Evolutionary conservation across 1,139 yeast species (phyloP).

Genomic region (Blastobotrys indianensis): DNA sequence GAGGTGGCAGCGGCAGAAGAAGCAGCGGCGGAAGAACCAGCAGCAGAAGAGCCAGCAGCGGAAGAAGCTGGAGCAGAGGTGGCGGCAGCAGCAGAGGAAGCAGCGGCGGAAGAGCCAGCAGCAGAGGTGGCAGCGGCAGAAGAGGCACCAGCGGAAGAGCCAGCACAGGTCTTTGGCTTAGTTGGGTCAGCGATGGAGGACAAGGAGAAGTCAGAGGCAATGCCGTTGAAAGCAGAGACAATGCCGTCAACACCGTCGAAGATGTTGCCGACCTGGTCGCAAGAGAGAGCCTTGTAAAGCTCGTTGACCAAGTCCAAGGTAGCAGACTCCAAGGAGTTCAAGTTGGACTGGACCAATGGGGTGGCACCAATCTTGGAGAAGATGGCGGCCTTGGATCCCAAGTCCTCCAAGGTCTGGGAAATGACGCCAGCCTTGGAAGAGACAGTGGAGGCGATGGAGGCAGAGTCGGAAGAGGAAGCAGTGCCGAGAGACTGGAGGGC

Average conservation of each 20-base stretch:
- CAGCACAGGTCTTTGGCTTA: conserved; percentile 10
- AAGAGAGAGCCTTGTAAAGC: conserved; percentile 5
- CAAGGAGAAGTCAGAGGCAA: conserved; percentile 3
- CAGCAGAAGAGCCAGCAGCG: conserved; percentile 1
- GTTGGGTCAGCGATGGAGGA: conserved; percentile 3
- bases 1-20: not conserved
- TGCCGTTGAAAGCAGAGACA: conserved; percentile 2
- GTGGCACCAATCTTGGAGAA: conserved; percentile 7
- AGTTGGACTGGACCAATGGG: conserved; percentile 6
- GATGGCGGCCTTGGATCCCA: conserved; percentile 4
- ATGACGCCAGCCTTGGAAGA: not conserved
- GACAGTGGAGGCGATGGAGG: conserved; percentile 2
- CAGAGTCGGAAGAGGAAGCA: conserved; percentile 3
- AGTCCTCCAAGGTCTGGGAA: conserved; percentile 2
- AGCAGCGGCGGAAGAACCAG: not conserved
- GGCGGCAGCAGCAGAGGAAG: not conserved
- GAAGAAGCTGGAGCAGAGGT: conserved; percentile 3
- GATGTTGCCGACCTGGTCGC: conserved; percentile 6
- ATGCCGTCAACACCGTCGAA: conserved; percentile 6
- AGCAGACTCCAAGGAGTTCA: conserved; percentile 7
- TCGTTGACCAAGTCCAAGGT: conserved; percentile 1
- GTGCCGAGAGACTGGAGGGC: conserved; percentile 5
- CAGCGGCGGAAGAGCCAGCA: conserved; percentile 1
- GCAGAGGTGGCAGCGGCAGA: conserved; percentile 1
- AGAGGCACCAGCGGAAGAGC: not conserved